Evolutionary conservation across 2,329 filamentous ascomycete species (phyloP).

Genomic region (Penicillium sp.): DNA sequence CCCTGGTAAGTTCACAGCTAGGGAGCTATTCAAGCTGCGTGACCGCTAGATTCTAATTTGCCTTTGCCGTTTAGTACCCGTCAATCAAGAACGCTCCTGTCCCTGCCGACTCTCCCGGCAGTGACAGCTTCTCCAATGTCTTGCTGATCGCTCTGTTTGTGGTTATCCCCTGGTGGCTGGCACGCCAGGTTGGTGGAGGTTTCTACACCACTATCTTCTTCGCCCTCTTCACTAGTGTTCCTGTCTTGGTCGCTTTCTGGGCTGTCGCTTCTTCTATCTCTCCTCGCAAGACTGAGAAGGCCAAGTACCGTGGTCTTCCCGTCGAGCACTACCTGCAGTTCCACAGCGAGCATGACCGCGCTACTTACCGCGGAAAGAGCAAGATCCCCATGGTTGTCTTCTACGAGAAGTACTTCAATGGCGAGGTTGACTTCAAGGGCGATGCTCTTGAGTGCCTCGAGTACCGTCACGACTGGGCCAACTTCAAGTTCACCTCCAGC

Average conservation of each 20-base stretch:
- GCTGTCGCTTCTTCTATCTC: slow-evolving; percentile 75
- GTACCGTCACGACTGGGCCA: slow-evolving; percentile 96
- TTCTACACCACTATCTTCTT: slow-evolving; percentile 88
- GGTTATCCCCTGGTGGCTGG: slow-evolving; percentile 74
- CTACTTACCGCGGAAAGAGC: slow-evolving; percentile 52
- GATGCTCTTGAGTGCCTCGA: slow-evolving; percentile 87
- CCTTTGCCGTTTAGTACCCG: slow-evolving; percentile 62
- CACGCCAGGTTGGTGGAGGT: slow-evolving; percentile 82
- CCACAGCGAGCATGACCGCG: slow-evolving; percentile 49
- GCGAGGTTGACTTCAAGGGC: slow-evolving; percentile 92
- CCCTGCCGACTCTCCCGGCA: slow-evolving; percentile 82
- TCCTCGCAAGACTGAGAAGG: slow-evolving; percentile 92
- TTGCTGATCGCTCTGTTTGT: slow-evolving; percentile 71
- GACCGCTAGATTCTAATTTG: slow-evolving; percentile 1
- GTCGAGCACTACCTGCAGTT: slow-evolving; percentile 78
- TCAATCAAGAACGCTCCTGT: slow-evolving; percentile 93
- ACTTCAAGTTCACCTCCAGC: slow-evolving; percentile 83
- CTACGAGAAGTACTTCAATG: slow-evolving; percentile 97
- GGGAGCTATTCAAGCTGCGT: slow-evolving; percentile 11
- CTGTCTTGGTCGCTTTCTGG: slow-evolving; percentile 83
- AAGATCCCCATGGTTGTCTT: slow-evolving; percentile 72
- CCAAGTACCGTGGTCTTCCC: slow-evolving; percentile 77
- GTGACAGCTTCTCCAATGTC: slow-evolving; percentile 83
- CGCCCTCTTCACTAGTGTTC: slow-evolving; percentile 73
- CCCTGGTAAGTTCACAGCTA: slow-evolving; percentile 52